Evolutionary conservation across 805 yeast species (phyloP).

Genomic region (Barnettozyma populi): DNA sequence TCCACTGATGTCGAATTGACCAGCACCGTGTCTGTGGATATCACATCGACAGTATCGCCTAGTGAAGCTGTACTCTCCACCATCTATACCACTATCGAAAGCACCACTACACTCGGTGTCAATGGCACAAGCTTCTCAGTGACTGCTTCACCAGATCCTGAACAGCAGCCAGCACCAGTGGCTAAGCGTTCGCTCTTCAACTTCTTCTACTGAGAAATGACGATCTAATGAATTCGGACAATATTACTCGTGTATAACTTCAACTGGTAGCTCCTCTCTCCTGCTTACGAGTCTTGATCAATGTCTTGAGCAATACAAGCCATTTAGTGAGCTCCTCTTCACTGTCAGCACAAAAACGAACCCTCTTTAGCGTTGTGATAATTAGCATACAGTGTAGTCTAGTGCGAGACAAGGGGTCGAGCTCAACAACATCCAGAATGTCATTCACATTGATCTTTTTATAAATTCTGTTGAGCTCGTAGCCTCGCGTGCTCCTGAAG

Average conservation of each 20-base stretch:
- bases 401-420: conserved; percentile 40
- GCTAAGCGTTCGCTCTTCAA: background rate
- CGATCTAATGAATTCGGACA: background rate
- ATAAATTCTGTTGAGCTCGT: conserved; percentile 16
- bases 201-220: background rate
- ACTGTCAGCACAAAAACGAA: conserved; percentile 37
- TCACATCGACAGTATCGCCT: conserved; percentile 15
- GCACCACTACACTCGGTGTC: background rate
- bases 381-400: conserved; percentile 42
- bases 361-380: conserved; percentile 40
- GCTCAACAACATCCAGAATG: conserved; percentile 43
- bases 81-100: conserved; percentile 1
- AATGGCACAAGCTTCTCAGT: background rate
- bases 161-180: background rate
- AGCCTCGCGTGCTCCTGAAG: conserved; percentile 30
- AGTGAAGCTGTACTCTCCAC: conserved; percentile 29
- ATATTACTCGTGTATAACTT: background rate
- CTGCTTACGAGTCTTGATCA: conserved; percentile 20
- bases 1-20: conserved; percentile 25
- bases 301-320: conserved; percentile 42
- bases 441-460: conserved; percentile 32
- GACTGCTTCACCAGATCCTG: background rate
- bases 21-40: conserved; percentile 14
- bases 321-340: conserved; percentile 45
- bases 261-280: conserved; percentile 5